Evolutionary conservation across 371 early-diverging fungal genomes (phyloP).

Genomic region (Mucor saturninus): DNA sequence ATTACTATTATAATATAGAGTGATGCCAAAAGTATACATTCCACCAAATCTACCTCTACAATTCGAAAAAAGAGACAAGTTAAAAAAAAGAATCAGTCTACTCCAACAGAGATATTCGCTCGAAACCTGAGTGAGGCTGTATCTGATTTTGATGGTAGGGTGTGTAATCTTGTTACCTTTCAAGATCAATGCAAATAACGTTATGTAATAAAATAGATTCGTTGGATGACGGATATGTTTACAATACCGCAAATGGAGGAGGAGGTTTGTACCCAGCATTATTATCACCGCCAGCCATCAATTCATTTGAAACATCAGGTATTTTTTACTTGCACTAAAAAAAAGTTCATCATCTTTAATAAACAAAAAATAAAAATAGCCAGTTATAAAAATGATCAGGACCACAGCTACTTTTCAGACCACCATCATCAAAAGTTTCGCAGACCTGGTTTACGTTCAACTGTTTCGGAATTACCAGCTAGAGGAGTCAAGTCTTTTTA

Average conservation of each 20-base stretch:
- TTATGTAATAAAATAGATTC: constrained; percentile 32
- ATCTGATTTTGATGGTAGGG: constrained; percentile 52
- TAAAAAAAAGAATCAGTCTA: constrained; percentile 17
- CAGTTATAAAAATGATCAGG: constrained; percentile 1
- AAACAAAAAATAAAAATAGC: background rate
- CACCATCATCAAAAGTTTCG: constrained; percentile 22
- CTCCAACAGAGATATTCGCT: constrained; percentile 51
- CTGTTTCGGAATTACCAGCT: constrained; percentile 44
- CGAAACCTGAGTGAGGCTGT: constrained; percentile 55
- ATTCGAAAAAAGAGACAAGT: constrained; percentile 20
- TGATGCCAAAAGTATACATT: constrained; percentile 18
- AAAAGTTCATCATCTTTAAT: background rate
- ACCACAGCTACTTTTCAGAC: constrained; percentile 16
- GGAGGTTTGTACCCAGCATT: constrained; percentile 26
- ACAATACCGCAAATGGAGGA: constrained; percentile 16
- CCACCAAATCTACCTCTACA: constrained; percentile 16
- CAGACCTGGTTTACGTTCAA: constrained; percentile 44
- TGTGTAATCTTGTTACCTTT: background rate
- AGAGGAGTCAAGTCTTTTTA: constrained; percentile 29
- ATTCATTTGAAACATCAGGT: constrained; percentile 11
- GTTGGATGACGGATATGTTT: constrained; percentile 47
- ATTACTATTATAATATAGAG: constrained; percentile 12
- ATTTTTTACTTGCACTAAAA: background rate
- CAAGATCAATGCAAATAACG: background rate
- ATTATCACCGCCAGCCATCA: constrained; percentile 26